phyloP scores from a whole-genome alignment of 306 rosid genomes.

The Dryas drummondii region DNA sequence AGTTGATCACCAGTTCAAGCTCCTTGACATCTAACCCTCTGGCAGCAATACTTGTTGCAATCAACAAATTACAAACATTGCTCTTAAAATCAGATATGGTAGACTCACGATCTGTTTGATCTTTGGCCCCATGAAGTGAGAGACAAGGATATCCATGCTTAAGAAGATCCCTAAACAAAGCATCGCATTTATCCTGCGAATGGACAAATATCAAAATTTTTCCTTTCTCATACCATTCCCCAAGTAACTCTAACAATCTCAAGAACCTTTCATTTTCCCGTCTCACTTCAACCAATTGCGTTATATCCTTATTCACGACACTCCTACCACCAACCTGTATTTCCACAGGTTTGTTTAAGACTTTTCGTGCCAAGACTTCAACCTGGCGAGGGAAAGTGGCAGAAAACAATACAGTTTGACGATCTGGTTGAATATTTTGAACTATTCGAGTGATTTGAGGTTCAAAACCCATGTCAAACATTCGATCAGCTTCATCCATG shows the following conservation, averaged over 20 bases:
- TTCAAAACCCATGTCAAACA: constrained; percentile 99
- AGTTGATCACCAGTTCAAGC: constrained; percentile 89
- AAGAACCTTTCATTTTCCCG: constrained; percentile 79
- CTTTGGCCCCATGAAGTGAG: constrained; percentile 91
- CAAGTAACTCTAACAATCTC: constrained; percentile 77
- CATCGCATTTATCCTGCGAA: constrained; percentile 87
- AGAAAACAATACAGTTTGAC: constrained; percentile 90
- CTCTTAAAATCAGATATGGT: constrained; percentile 85
- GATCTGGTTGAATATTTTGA: constrained; percentile 82
- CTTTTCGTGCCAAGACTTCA: constrained; percentile 84
- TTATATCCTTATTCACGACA: constrained; percentile 88
- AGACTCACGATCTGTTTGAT: constrained; percentile 92
- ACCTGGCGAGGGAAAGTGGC: constrained; percentile 94
- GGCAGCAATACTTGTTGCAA: constrained; percentile 90
- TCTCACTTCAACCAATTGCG: constrained; percentile 83
- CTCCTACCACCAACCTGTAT: constrained; percentile 96
- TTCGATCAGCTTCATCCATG: constrained; percentile 97
- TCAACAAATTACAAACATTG: constrained; percentile 79
- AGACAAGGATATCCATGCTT: constrained; percentile 85
- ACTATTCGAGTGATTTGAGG: constrained; percentile 96
- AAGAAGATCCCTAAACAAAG: constrained; percentile 70
- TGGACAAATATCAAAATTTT: constrained; percentile 90
- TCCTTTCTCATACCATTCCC: constrained; percentile 95
- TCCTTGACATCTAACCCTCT: constrained; percentile 96
- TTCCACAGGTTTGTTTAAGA: constrained; percentile 82